Evolutionary conservation across 768 basidiomycete genomes (phyloP), one percentile per base, ranked within the genome.

Genomic region (Suillus luteus): DNA sequence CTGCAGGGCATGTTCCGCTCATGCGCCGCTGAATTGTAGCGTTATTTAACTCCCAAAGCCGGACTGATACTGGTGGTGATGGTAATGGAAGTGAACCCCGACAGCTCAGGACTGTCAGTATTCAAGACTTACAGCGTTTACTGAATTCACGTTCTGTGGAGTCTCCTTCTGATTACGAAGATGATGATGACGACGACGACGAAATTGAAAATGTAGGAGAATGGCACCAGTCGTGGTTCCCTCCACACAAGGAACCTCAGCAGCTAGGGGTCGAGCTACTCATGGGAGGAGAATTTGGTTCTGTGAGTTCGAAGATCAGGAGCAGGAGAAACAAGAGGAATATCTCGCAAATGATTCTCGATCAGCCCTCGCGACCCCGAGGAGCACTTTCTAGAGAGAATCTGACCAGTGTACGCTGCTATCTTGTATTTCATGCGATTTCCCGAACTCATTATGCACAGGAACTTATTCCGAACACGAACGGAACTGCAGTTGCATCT

Each of bases 231-330:
- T 38, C 69, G 65, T 82, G 77, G 78, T 80, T 74, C 62, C 70
- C 74, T 37, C 65, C 76, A 51, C 79, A 83, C 27, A 85, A 75
- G 22, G 83, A 88, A 63, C 90, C 92, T 7, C 84, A 89, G 73
- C 68, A 83, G 59, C 80, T 77, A 38, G 94, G 94, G 2, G 69
- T 87, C 17, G 79, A 84, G 48, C 80, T 96, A 14, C 80, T 93
- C 11, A 83, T 83, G 67, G 82, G 87, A 67, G 94, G 94, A 54
- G 91, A 95, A 60, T 96, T 95, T 74, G 93, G 93, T 19, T 77
- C 84, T 63, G 79, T 92, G 40, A 78, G 79, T 41, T 75, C 79
- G 61, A 87, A 87, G 71, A 71, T 81, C 15, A 79, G 76, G 65
- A 74, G 77, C 38, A 77, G 79, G 52, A 77, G 74, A 35, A 77